Base-by-base conservation (phyloP, 257 asterid genomes). In the Verbena officinalis region DNA sequence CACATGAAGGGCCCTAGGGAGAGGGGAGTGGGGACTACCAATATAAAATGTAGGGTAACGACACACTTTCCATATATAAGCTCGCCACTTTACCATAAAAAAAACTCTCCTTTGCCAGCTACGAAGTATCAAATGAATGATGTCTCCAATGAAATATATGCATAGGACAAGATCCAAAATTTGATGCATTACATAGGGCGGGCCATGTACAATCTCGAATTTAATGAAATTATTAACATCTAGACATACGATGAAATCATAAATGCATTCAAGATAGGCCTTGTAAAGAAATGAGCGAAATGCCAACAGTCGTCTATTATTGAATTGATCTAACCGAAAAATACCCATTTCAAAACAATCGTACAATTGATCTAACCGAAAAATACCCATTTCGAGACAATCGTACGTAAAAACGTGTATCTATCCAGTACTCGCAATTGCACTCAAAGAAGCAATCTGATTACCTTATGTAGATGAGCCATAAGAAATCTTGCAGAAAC, bases 81-180 rank as follows among this genome's bases (percentile, higher is more conserved):
- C 38, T 20, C 36, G 7, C 1, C 23, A 20, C 70, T 12, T 20
- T n/a, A 16, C 0, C 30, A 46, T 48, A 16, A 44, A 22, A 33
- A 22, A 23, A 12, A 21, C 31, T 43, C 24, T 15, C 50, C 62
- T 42, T 5, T 61, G 62, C 71, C 71, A 67, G 61, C 70, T 54
- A 54, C 61, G 30, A 64, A 27, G 57, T 38, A 27, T 48, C 9
- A 30, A 54, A 42, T 46, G 19, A 54, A 42, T 46, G 19, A 54
- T 67, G 74, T 44, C 59, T 62, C 71, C 67, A 4, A n/a, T 16
- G 71, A 12, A n/a, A 46, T 27, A 20, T 15, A 46, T n/a, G 33
- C 39, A 17, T 36, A 40, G 5, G 34, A 31, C 31, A 62, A 62
- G 50, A 42, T 33, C 34, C 1, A 54, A 55, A 67, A 7, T 44